Evolutionary conservation across 2,329 filamentous ascomycete species (phyloP).

Genomic region (Zymoseptoria ardabiliae): DNA sequence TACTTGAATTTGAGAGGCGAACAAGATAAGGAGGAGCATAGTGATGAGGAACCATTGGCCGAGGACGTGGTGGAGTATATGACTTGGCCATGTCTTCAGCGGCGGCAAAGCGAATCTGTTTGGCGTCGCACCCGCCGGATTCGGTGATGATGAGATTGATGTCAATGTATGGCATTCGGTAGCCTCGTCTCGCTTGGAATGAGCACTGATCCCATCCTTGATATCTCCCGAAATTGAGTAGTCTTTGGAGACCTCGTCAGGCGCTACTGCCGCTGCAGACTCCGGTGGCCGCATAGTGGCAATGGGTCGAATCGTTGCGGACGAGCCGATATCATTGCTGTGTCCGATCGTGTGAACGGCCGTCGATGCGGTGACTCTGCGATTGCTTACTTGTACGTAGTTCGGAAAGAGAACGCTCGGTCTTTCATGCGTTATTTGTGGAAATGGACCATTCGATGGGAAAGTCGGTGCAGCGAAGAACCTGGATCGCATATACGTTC

Average conservation of each 20-base stretch:
- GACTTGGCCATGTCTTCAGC: background rate
- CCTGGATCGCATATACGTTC: background rate
- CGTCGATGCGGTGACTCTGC: background rate
- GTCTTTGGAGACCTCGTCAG: background rate
- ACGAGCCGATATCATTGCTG: background rate
- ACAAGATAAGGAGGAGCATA: conserved; percentile 47
- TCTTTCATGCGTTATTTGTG: background rate
- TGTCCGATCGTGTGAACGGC: background rate
- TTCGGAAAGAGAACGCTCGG: background rate
- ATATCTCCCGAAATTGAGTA: background rate
- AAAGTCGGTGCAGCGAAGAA: background rate
- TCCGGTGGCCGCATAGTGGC: background rate
- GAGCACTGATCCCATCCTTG: background rate
- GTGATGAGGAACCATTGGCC: conserved; percentile 61
- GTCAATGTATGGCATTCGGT: background rate
- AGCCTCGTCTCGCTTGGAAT: background rate
- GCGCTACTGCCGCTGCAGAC: background rate
- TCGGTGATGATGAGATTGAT: background rate
- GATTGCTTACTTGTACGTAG: background rate
- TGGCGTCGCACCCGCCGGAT: background rate
- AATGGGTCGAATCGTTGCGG: background rate
- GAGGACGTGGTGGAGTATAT: background rate
- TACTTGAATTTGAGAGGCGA: conserved; percentile 50
- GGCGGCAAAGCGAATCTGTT: background rate
- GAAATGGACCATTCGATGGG: background rate